Conservation (phyloP, 441 rosid species). For the Pelargonium myrrhifolium region DNA sequence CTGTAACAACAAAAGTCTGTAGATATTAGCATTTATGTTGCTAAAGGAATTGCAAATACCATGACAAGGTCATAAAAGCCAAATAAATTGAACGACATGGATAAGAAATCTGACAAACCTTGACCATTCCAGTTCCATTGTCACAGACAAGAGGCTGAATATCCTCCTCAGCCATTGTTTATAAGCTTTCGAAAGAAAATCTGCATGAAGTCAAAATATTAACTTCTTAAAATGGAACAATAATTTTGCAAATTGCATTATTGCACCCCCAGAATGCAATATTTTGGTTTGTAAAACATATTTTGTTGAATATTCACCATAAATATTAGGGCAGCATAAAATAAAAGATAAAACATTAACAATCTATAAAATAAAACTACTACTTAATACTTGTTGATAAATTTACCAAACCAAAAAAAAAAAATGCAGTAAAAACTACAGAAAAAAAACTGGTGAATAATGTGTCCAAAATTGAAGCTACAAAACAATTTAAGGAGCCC, state of each 20-base stretch:
- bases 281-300: background rate
- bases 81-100: background rate
- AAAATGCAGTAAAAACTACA: no score
- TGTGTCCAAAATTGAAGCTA: no score
- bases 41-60: background rate
- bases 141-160: conserved; percentile 64
- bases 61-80: background rate
- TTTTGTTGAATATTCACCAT: background rate
- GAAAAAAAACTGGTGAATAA: no score
- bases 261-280: background rate
- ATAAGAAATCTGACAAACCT: conserved; percentile 29
- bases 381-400: no score
- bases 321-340: background rate
- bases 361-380: no score
- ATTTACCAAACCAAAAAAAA: no score
- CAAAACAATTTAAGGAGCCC: no score
- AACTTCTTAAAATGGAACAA: background rate
- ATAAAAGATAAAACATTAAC: background rate
- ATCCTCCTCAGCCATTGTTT: conserved; percentile 50
- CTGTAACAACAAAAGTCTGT: conserved; percentile 15
- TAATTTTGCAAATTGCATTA: no score
- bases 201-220: background rate
- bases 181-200: conserved; percentile 24
- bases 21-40: conserved; percentile 3
- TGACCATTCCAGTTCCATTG: conserved; percentile 64